phyloP scores from a whole-genome alignment of 148 eudicot genomes.

The Rheum nobile region DNA sequence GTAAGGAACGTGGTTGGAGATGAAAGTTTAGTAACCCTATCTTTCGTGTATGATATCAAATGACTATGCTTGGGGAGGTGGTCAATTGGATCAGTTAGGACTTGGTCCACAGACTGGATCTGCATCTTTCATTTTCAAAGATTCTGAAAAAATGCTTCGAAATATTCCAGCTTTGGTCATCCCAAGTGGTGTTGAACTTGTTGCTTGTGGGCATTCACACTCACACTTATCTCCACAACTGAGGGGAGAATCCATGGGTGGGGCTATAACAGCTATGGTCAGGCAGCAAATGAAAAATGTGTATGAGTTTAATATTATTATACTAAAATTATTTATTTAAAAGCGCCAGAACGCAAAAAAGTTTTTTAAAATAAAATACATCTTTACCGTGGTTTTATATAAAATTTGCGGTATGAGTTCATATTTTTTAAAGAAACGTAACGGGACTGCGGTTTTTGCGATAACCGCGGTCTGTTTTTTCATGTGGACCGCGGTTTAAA shows the following conservation, averaged over 20 bases:
- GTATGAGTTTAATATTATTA: too few species aligned
- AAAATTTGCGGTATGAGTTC: too few species aligned
- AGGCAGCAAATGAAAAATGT: conserved; percentile 83
- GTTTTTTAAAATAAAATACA: too few species aligned
- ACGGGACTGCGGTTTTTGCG: too few species aligned
- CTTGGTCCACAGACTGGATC: conserved; percentile 74
- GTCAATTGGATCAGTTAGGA: conserved; percentile 90
- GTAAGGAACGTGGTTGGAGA: conserved; percentile 75
- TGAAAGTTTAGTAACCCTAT: conserved; percentile 60
- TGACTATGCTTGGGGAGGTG: conserved; percentile 99
- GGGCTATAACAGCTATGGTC: conserved; percentile 97
- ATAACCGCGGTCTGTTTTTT: too few species aligned
- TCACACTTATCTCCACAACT: conserved; percentile 73
- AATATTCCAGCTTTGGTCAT: conserved; percentile 73
- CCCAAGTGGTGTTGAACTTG: conserved; percentile 58
- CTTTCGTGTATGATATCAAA: too few species aligned
- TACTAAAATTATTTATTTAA: too few species aligned
- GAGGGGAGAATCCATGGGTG: conserved; percentile 97
- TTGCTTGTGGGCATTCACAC: conserved; percentile 96
- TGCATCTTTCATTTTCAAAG: conserved; percentile 55
- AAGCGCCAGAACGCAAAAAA: too few species aligned
- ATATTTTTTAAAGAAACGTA: too few species aligned
- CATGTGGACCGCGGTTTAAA: too few species aligned
- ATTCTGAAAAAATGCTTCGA: conserved; percentile 52
- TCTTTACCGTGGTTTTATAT: too few species aligned